These are phyloP conservation scores for Conringia planisiliqua DNA, from an alignment of 345 rosid species.

Conservation along the genomic window DNA sequence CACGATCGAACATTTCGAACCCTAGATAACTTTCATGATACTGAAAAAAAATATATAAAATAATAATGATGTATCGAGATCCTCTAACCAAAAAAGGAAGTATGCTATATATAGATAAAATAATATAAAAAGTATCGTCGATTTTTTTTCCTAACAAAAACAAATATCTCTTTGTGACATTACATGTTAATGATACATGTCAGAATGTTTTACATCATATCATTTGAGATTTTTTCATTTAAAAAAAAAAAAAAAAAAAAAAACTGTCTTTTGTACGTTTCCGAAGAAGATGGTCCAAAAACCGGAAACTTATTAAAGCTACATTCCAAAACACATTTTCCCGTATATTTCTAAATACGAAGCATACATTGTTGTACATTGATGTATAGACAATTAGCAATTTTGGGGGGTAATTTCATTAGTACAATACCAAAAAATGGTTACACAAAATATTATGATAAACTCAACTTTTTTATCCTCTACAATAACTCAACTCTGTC, in stretches of 20 bases:
- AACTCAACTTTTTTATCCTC: no score
- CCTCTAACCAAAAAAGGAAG: background rate
- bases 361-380: background rate
- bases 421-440: background rate
- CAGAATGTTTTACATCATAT: background rate
- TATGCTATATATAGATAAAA: background rate
- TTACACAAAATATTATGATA: no score
- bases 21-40: background rate
- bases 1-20: background rate
- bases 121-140: background rate
- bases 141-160: background rate
- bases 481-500: background rate
- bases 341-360: background rate
- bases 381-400: background rate
- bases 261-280: slow-evolving; percentile 10
- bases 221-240: background rate
- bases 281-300: background rate
- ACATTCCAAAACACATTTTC: slow-evolving; percentile 30
- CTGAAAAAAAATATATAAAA: background rate
- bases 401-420: background rate
- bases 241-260: no score
- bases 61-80: background rate
- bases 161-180: slow-evolving; percentile 7
- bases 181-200: background rate
- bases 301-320: slow-evolving; percentile 25